Evolutionary conservation across 768 basidiomycete species (phyloP), one percentile per base, ranked within the genome.

Genomic region (Guyanaporus albipodus): DNA sequence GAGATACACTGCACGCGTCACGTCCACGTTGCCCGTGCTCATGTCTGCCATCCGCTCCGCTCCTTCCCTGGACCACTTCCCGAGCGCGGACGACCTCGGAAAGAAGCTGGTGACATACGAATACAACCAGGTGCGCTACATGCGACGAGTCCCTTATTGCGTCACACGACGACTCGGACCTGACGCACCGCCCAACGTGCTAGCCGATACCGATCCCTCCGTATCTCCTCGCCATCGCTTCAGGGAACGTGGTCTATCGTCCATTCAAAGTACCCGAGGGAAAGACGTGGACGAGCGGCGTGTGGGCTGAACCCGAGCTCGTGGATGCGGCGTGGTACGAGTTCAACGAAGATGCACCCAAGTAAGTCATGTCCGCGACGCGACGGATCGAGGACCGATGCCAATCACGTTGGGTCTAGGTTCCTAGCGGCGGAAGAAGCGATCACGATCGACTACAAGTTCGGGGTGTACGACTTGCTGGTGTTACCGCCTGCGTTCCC

Each of bases 131-230:
- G 90, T 85, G 35, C 38, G 77, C n/a, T 6, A 7, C 1, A 14
- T 9, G 10, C 10, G 4, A 6, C 28, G 28, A 10, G 28, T 29
- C 28, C 12, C 1, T 4, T 28, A 28, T 6, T 28, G 6, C 27
- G n/a, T 32, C 31, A 8, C n/a, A 12, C 8, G 31, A 12, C 17
- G 15, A 8, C 9, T 12, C 7, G 31, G n/a, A 32, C 12, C 15
- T 15, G 29, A 12, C 6, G 29, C 10, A 15, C 10, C 17, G 27
- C 12, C 4, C 5, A 29, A 21, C 4, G n/a, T 21, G 4, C 24
- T n/a, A 53, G 88, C 85, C 87, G 6, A 75, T 91, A 11, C 80
- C 87, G 7, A 92, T 96, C 46, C 89, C 94, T 1, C 82, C 85
- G 0, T 96, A 97, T 63, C 72, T 97, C 23, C 77, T 96, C 49